Evolutionary conservation across 2,329 filamentous ascomycete genomes (phyloP).

Genomic region (Beauveria sp.): DNA sequence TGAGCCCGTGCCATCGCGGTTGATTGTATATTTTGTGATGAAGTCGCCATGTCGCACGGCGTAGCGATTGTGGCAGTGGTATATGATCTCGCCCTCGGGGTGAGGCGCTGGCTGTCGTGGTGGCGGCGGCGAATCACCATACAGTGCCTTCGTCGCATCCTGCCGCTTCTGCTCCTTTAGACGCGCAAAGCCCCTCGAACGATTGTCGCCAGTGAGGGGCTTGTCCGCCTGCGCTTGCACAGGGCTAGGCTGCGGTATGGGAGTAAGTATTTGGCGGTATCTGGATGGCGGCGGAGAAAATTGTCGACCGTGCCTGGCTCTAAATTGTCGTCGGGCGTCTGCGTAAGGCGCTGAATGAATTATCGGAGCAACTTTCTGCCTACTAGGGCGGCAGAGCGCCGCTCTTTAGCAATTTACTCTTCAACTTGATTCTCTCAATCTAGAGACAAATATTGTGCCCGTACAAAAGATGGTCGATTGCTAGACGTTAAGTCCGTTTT

Average conservation of each 20-base stretch:
- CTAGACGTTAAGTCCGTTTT: neutral
- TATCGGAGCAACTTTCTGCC: neutral
- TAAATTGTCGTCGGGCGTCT: neutral
- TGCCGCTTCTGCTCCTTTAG: neutral
- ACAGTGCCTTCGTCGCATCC: neutral
- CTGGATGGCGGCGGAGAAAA: neutral
- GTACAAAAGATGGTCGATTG: neutral
- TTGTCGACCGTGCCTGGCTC: neutral
- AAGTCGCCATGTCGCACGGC: slow-evolving; percentile 15
- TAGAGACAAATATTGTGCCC: neutral
- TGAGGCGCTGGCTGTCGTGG: slow-evolving; percentile 14
- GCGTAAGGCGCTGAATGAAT: neutral
- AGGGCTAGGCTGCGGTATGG: neutral
- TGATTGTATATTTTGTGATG: slow-evolving; percentile 18
- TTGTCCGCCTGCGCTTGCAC: neutral
- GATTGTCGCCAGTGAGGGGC: neutral
- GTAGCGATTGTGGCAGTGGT: neutral
- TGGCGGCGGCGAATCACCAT: neutral
- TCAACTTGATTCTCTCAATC: neutral
- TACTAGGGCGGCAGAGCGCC: neutral
- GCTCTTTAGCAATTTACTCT: neutral
- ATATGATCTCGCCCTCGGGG: slow-evolving; percentile 17
- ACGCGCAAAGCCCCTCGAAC: neutral
- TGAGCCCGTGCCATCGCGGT: slow-evolving; percentile 14
- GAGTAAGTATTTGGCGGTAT: neutral